Conservation (phyloP, 208 protist genomes). For the Leishmania aethiopica region DNA sequence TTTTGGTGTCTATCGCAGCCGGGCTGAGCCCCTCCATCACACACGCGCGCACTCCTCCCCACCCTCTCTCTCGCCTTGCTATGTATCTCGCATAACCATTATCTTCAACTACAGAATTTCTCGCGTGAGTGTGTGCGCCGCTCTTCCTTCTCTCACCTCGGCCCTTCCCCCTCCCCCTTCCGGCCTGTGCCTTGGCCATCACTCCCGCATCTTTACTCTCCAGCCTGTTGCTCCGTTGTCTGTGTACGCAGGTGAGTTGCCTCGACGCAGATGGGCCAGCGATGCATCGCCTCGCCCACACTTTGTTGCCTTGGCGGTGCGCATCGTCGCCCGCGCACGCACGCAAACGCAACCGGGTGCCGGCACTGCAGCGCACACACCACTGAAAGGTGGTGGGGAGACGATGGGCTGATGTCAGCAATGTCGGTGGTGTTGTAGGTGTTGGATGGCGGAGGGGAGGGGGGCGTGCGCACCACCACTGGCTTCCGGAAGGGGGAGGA, state of each 20-base stretch:
- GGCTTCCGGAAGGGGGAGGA: neutral
- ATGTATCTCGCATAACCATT: neutral
- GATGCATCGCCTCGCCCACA: neutral
- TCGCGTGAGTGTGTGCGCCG: neutral
- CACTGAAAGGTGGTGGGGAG: neutral
- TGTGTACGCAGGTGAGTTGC: neutral
- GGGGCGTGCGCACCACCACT: neutral
- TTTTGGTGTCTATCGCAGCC: neutral
- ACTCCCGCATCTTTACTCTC: neutral
- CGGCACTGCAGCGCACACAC: neutral
- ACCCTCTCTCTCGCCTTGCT: neutral
- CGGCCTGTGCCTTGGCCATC: neutral
- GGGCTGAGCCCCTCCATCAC: neutral
- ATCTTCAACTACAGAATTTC: neutral
- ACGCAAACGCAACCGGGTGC: neutral
- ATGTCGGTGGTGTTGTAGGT: neutral
- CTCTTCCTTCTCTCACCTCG: neutral
- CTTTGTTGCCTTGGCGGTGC: neutral
- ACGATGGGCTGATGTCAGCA: neutral
- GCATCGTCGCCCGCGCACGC: neutral
- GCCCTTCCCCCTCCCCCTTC: neutral
- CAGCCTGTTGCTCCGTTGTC: neutral
- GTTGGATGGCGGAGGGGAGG: neutral
- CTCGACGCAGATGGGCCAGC: neutral
- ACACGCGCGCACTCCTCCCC: neutral